These are phyloP conservation scores for Acrodontium crateriforme DNA, from an alignment of 2,329 filamentous ascomycete species.

Conservation along the genomic window DNA sequence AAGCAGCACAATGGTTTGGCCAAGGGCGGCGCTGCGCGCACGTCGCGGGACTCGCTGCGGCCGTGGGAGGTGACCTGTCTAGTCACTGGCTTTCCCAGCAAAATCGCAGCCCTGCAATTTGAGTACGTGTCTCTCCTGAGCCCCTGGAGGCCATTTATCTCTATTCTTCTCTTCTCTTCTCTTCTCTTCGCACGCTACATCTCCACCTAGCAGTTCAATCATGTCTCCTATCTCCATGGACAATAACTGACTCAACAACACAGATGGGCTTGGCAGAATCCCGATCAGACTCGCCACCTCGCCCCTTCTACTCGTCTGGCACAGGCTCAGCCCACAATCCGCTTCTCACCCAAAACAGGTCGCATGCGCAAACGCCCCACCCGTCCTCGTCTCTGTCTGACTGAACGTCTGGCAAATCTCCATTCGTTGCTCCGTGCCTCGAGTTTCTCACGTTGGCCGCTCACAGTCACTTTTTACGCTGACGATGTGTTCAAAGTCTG, in stretches of 20 bases:
- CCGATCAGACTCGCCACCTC: slow-evolving; percentile 69
- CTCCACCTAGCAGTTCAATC: background rate
- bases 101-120: slow-evolving; percentile 80
- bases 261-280: slow-evolving; percentile 87
- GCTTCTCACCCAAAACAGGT: slow-evolving; percentile 24
- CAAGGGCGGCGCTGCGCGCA: slow-evolving; percentile 69
- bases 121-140: too few species aligned
- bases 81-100: slow-evolving; percentile 78
- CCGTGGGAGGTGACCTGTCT: slow-evolving; percentile 88
- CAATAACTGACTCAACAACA: background rate
- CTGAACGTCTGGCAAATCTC: slow-evolving; percentile 61
- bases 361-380: slow-evolving; percentile 36
- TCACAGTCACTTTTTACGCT: slow-evolving; percentile 66
- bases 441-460: slow-evolving; percentile 72
- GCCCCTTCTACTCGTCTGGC: slow-evolving; percentile 47
- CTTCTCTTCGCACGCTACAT: slow-evolving; percentile 1
- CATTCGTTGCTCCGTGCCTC: slow-evolving; percentile 65
- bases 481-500: slow-evolving; percentile 56
- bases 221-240: background rate
- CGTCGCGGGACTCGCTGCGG: slow-evolving; percentile 50
- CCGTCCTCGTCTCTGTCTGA: slow-evolving; percentile 46
- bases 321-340: slow-evolving; percentile 25
- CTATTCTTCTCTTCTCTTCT: slow-evolving; percentile 1
- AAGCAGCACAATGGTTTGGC: slow-evolving; percentile 81
- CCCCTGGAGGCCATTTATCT: background rate